Conservation (phyloP, 495 filamentous ascomycete species). For the Podospora pseudopauciseta region DNA sequence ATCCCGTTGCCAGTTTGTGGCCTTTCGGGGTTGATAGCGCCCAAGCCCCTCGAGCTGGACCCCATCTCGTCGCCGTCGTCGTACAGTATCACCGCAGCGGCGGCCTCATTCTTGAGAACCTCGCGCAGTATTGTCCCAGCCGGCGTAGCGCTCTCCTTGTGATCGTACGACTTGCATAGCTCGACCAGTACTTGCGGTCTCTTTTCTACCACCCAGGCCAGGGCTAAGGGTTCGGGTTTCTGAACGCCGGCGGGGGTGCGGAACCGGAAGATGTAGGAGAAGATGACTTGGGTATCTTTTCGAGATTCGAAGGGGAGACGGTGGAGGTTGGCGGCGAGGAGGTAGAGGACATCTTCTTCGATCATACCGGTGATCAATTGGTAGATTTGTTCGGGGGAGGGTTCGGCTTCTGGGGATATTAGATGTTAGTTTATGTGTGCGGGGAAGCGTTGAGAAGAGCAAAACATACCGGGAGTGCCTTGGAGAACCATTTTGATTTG, state of each 20-base stretch:
- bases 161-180: conserved; percentile 83
- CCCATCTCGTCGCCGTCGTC: conserved; percentile 69
- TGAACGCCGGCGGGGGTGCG: conserved; percentile 55
- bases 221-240: conserved; percentile 68
- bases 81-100: conserved; percentile 85
- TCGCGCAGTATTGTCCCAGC: conserved; percentile 90
- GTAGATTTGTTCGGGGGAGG: conserved; percentile 79
- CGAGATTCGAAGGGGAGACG: conserved; percentile 88
- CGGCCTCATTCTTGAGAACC: conserved; percentile 83
- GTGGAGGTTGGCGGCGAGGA: conserved; percentile 73
- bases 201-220: conserved; percentile 78
- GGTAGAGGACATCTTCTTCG: conserved; percentile 80
- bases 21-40: conserved; percentile 61
- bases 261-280: conserved; percentile 84
- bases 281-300: conserved; percentile 86
- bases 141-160: conserved; percentile 86
- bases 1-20: conserved; percentile 72
- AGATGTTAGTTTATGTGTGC: background rate
- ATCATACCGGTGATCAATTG: conserved; percentile 75
- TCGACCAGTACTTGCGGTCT: conserved; percentile 84
- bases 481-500: conserved; percentile 83
- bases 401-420: conserved; percentile 66
- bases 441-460: background rate
- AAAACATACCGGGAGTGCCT: conserved; percentile 68
- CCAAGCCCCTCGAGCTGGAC: conserved; percentile 52